Percentiles rank a stretch among this genome's conserved stretches.
Evolutionary conservation across 208 protist genomes (phyloP).

Genomic region (Wallacemonas rigidus): DNA sequence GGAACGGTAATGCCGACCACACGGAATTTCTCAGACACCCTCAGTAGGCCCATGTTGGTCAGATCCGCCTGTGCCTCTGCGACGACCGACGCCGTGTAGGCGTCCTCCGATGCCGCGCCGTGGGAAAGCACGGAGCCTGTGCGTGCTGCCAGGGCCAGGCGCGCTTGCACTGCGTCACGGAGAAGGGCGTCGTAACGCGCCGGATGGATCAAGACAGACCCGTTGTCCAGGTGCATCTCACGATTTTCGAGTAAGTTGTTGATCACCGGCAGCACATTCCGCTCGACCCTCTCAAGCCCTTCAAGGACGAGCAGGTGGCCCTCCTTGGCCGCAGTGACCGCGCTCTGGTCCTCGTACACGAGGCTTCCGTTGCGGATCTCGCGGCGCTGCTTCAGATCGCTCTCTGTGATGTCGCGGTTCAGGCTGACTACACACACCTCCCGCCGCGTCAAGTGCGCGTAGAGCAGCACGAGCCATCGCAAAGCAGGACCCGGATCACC

Average conservation of each 20-base stretch:
- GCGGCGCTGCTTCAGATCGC: constrained; percentile 94
- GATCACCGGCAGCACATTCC: constrained; percentile 94
- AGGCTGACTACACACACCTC: constrained; percentile 91
- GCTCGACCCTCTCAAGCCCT: constrained; percentile 94
- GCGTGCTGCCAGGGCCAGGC: constrained; percentile 9
- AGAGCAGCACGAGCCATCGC: constrained; percentile 84
- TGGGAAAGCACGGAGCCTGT: neutral
- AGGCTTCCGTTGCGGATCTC: constrained; percentile 90
- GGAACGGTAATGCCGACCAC: constrained; percentile 95
- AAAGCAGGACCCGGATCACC: constrained; percentile 86
- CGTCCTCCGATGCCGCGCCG: neutral
- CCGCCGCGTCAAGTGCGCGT: constrained; percentile 66
- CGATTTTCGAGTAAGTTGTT: constrained; percentile 97
- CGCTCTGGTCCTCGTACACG: constrained; percentile 91
- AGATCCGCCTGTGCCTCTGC: constrained; percentile 58
- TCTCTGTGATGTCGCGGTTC: constrained; percentile 94
- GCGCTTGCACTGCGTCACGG: constrained; percentile 35
- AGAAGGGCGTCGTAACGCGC: constrained; percentile 90
- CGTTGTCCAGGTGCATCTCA: constrained; percentile 96
- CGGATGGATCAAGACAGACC: constrained; percentile 87
- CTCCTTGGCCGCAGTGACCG: constrained; percentile 89
- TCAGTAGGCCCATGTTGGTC: constrained; percentile 76
- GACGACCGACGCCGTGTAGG: constrained; percentile 11
- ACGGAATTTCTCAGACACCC: constrained; percentile 91
- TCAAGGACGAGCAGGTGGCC: constrained; percentile 95